Evolutionary conservation across 345 rosid genomes (phyloP).

Genomic region (Brassica carinata): DNA sequence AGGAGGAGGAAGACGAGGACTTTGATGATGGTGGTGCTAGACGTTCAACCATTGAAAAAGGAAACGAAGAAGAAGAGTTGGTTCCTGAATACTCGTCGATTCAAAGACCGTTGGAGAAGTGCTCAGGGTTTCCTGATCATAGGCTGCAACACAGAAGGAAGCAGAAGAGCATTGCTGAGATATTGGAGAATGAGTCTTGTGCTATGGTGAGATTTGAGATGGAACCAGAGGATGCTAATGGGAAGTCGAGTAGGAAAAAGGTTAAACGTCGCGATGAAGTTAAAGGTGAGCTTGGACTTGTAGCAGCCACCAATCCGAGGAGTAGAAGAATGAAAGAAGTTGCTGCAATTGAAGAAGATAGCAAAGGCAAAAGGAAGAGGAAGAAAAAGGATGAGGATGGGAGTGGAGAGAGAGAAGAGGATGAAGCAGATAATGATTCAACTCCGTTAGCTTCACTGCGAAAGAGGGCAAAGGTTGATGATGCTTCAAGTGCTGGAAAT

Average conservation of each 20-base stretch:
- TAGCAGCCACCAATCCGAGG: neutral
- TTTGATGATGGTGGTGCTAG: conserved; percentile 13
- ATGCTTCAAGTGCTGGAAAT: conserved; percentile 28
- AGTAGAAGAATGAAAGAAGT: conserved; percentile 32
- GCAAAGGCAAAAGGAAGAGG: conserved; percentile 37
- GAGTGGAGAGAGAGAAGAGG: conserved; percentile 25
- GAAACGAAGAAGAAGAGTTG: conserved; percentile 36
- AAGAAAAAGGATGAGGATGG: conserved; percentile 28
- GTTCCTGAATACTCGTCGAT: conserved; percentile 28
- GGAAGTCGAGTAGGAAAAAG: conserved; percentile 42
- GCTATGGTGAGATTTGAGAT: conserved; percentile 36
- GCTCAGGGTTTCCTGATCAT: conserved; percentile 47
- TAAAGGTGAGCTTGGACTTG: conserved; percentile 24
- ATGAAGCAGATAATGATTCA: conserved; percentile 37
- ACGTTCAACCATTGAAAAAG: conserved; percentile 25
- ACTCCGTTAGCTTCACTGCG: conserved; percentile 35
- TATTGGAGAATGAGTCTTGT: conserved; percentile 50
- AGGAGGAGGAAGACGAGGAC: conserved; percentile 35
- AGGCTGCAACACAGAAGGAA: conserved; percentile 54
- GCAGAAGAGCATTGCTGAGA: conserved; percentile 88
- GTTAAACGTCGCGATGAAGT: conserved; percentile 35
- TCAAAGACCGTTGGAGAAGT: conserved; percentile 37
- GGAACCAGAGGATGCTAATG: conserved; percentile 17
- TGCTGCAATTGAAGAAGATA: conserved; percentile 15
- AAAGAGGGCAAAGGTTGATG: conserved; percentile 33